These are phyloP conservation scores for Xylaria sp. DNA, from an alignment of 2,329 filamentous ascomycete species.

Conservation along the genomic window DNA sequence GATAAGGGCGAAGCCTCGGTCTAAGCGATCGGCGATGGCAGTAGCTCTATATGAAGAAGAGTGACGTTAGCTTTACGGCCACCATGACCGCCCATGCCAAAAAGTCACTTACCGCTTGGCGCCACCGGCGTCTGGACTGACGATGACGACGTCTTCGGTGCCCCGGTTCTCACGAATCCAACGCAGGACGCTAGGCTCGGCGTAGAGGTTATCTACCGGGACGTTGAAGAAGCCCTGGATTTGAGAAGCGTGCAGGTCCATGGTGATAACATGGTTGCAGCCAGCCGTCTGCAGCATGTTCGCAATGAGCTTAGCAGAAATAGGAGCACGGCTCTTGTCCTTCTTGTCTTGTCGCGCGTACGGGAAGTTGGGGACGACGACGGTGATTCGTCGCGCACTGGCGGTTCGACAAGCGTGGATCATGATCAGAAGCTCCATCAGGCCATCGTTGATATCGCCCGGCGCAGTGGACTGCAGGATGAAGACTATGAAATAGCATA, in stretches of 20 bases:
- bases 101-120: slow-evolving; percentile 76
- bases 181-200: slow-evolving; percentile 88
- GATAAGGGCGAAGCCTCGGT: slow-evolving; percentile 91
- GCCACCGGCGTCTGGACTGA: slow-evolving; percentile 93
- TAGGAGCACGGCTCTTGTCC: slow-evolving; percentile 91
- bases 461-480: slow-evolving; percentile 95
- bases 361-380: slow-evolving; percentile 94
- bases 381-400: slow-evolving; percentile 87
- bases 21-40: slow-evolving; percentile 90
- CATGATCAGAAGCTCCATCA: slow-evolving; percentile 99
- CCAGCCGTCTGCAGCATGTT: slow-evolving; percentile 98
- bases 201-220: slow-evolving; percentile 82
- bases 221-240: slow-evolving; percentile 96
- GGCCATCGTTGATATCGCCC: slow-evolving; percentile 95
- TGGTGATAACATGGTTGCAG: slow-evolving; percentile 92
- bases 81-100: background rate
- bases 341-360: slow-evolving; percentile 99
- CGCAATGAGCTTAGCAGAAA: slow-evolving; percentile 93
- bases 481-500: slow-evolving; percentile 71
- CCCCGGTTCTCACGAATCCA: slow-evolving; percentile 91
- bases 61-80: slow-evolving; percentile 24
- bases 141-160: slow-evolving; percentile 87
- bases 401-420: slow-evolving; percentile 85
- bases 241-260: slow-evolving; percentile 94
- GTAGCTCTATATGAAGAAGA: slow-evolving; percentile 70